Evolutionary conservation across 2,329 filamentous ascomycete species (phyloP), one percentile per base, ranked within the genome.

Genomic region (Colletotrichum eleusines): DNA sequence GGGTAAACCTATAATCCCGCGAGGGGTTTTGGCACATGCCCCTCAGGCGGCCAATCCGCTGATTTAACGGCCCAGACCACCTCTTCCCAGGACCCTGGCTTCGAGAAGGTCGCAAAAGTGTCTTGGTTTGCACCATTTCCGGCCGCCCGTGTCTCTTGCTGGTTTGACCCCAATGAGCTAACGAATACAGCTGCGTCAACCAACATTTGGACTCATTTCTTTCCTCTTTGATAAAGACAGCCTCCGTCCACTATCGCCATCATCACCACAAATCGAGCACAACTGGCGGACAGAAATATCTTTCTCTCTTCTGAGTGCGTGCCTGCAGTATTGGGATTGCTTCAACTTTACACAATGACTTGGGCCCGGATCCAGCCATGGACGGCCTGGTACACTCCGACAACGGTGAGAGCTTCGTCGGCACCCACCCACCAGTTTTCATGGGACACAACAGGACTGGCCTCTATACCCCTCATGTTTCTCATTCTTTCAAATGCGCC

Each of bases 41-140:
- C 54, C 60, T 57, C 48, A 14, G 48, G 57, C 38, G 53, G 28
- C 67, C 67, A 67, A 72, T 71, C 48, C 70, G 40, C 44, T 53
- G 40, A n/a, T 66, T 28, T 48, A 55, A 66, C 67, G 67, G 66
- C 62, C 61, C 57, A 70, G 67, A 62, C 51, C 44, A 63, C 42
- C 44, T 46, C 60, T 55, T 60, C 42, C 51, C 62, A 71, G 58
- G 58, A 57, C 53, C 51, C 28, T 57, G 46, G 63, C 71, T 72
- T 72, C 67, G 67, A 72, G 71, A 71, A 72, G 64, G 26, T 44
- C 6, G 38, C 38, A 71, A 72, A 63, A 67, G 44, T 63, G 57
- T 66, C 51, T 63, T 62, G 42, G 38, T 54, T 55, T 31, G 40
- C 57, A 71, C 63, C 42, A 53, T 53, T 54, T 44, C 53, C 57